phyloP scores from a whole-genome alignment of 805 yeast genomes.

The Clavispora phyllophila region DNA sequence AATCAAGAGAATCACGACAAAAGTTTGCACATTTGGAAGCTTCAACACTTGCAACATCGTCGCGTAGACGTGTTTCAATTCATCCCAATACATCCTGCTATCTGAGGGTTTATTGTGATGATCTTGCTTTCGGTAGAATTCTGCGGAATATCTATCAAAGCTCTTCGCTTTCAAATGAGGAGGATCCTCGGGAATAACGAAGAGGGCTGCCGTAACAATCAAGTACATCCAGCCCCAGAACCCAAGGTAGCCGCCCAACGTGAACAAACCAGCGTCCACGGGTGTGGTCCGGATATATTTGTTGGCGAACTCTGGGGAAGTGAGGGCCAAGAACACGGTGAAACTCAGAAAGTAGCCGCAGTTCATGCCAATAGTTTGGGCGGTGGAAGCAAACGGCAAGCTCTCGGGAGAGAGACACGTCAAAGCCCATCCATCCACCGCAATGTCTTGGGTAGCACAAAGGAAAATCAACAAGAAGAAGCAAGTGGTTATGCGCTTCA shows the following conservation, averaged over 20 bases:
- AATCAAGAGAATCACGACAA: conserved; percentile 68
- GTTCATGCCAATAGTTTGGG: conserved; percentile 93
- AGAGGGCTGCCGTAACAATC: conserved; percentile 56
- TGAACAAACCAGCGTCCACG: conserved; percentile 56
- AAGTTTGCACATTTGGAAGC: conserved; percentile 64
- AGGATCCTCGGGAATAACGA: conserved; percentile 71
- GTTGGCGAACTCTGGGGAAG: conserved; percentile 89
- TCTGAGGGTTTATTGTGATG: conserved; percentile 17
- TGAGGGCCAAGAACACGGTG: conserved; percentile 85
- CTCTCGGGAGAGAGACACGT: conserved; percentile 76
- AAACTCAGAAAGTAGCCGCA: conserved; percentile 89
- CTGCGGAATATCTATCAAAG: conserved; percentile 24
- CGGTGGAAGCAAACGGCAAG: conserved; percentile 90
- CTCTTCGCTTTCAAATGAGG: conserved; percentile 36
- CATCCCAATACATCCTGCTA: conserved; percentile 9
- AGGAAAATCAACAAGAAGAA: conserved; percentile 78
- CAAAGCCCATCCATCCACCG: conserved; percentile 98
- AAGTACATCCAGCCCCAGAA: conserved; percentile 76
- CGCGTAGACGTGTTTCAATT: conserved; percentile 49
- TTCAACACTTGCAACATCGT: conserved; percentile 68
- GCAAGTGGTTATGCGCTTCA: conserved; percentile 55
- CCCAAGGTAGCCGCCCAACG: conserved; percentile 68
- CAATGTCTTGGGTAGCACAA: conserved; percentile 97
- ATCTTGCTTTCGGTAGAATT: conserved; percentile 24
- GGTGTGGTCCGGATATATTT: conserved; percentile 68